Conservation (phyloP, 2,329 filamentous ascomycete genomes). For the Talaromyces verruculosus region DNA sequence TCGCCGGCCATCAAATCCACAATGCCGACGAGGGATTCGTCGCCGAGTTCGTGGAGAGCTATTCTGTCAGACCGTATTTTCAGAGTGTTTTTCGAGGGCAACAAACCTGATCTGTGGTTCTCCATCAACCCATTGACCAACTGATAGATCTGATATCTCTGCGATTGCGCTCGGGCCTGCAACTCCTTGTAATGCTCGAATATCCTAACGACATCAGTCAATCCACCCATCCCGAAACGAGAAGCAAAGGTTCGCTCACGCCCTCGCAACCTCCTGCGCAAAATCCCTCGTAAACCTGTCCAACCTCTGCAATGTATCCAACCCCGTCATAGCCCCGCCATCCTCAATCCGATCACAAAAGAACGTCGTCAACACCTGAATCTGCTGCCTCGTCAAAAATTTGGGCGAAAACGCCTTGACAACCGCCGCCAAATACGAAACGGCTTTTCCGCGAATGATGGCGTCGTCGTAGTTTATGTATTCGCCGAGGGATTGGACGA, state of each 20-base stretch:
- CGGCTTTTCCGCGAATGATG: conserved; percentile 59
- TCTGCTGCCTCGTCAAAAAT: conserved; percentile 61
- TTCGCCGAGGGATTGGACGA: conserved; percentile 64
- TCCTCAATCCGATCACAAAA: conserved; percentile 64
- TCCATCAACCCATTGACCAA: conserved; percentile 63
- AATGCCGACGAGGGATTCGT: conserved; percentile 61
- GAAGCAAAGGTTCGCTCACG: conserved; percentile 34
- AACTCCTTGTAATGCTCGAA: conserved; percentile 57
- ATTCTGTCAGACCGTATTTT: conserved; percentile 21
- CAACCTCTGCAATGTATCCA: conserved; percentile 59
- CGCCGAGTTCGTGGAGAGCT: conserved; percentile 58
- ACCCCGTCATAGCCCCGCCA: conserved; percentile 59
- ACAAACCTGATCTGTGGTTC: conserved; percentile 57
- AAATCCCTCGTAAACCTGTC: conserved; percentile 61
- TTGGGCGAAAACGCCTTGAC: conserved; percentile 53
- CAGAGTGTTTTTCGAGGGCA: neutral
- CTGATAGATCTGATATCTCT: conserved; percentile 63
- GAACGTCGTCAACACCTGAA: conserved; percentile 63
- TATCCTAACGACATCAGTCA: conserved; percentile 35
- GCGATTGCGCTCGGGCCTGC: conserved; percentile 62
- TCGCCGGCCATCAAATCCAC: conserved; percentile 66
- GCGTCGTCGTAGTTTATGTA: conserved; percentile 67
- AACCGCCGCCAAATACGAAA: conserved; percentile 46
- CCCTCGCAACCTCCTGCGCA: conserved; percentile 54
- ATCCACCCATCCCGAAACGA: too few relatives aligned